Percentiles rank a stretch among this genome's conserved stretches.
phyloP scores from a whole-genome alignment of 768 basidiomycete species.

The Royoungia palumana region DNA sequence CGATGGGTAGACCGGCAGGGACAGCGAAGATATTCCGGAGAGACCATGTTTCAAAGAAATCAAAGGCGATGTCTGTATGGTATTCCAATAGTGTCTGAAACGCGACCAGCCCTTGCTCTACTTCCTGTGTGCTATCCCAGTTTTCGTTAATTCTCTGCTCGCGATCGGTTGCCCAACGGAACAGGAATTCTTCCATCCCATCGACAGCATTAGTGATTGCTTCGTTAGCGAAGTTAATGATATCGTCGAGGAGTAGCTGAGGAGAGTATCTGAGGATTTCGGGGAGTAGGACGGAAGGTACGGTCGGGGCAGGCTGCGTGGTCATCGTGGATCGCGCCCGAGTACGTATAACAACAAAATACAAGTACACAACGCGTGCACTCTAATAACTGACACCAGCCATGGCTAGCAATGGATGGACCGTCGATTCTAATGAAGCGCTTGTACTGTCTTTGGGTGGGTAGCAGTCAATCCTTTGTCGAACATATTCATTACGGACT shows the following conservation, averaged over 20 bases:
- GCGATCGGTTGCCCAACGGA: constrained; percentile 70
- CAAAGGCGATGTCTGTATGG: constrained; percentile 87
- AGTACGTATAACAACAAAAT: constrained; percentile 6
- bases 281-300: constrained; percentile 24
- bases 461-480: background rate
- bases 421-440: constrained; percentile 74
- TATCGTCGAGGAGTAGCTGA: constrained; percentile 80
- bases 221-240: constrained; percentile 79
- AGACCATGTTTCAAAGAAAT: constrained; percentile 89
- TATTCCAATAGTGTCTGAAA: constrained; percentile 87
- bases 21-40: constrained; percentile 84
- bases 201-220: constrained; percentile 75
- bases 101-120: constrained; percentile 76
- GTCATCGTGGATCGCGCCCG: constrained; percentile 19
- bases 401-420: constrained; percentile 55
- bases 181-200: constrained; percentile 74
- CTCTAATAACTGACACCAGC: too few relatives aligned
- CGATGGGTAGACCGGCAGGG: constrained; percentile 62
- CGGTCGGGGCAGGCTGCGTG: constrained; percentile 24
- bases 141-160: constrained; percentile 43
- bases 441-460: constrained; percentile 72
- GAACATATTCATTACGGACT: background rate
- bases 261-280: constrained; percentile 82
- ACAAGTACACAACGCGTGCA: constrained; percentile 31
- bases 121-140: constrained; percentile 63